Evolutionary conservation across 768 basidiomycete species (phyloP).

Genomic region (Leucocoprinus birnbaumii): DNA sequence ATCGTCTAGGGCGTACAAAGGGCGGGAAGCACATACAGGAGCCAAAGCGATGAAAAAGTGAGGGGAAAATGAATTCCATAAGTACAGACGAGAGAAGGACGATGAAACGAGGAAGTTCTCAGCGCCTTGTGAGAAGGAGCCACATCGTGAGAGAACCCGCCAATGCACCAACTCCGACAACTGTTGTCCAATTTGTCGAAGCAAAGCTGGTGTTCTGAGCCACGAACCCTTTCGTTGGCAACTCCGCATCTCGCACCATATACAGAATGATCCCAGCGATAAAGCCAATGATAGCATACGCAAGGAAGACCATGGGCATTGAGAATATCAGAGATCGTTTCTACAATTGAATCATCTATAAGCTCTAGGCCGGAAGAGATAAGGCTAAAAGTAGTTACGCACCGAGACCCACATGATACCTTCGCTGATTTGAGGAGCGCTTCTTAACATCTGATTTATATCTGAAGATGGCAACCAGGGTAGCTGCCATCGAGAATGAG

Average conservation of each 20-base stretch:
- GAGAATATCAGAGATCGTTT: slow-evolving; percentile 64
- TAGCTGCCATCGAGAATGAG: slow-evolving; percentile 64
- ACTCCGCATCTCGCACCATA: slow-evolving; percentile 51
- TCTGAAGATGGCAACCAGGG: slow-evolving; percentile 66
- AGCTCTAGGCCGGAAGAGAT: background rate
- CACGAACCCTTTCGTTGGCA: slow-evolving; percentile 28
- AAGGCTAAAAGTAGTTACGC: slow-evolving; percentile 14
- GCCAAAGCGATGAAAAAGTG: background rate
- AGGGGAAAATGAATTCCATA: background rate
- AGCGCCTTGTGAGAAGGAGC: slow-evolving; percentile 29
- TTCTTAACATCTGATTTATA: slow-evolving; percentile 62
- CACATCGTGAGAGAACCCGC: slow-evolving; percentile 59
- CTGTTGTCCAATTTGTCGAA: slow-evolving; percentile 46
- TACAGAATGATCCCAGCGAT: slow-evolving; percentile 64
- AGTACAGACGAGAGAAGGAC: background rate
- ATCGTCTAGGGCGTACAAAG: too few species aligned
- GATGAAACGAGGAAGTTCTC: background rate
- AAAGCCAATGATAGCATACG: slow-evolving; percentile 70
- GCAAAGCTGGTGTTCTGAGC: background rate
- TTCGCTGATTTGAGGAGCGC: slow-evolving; percentile 49
- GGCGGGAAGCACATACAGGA: background rate
- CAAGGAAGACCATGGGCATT: slow-evolving; percentile 70
- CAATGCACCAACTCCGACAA: slow-evolving; percentile 63
- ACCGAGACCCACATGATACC: slow-evolving; percentile 50
- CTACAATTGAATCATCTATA: slow-evolving; percentile 25